These are phyloP conservation scores for Aciculoconidium aculeatum DNA, from an alignment of 805 yeast species.

Conservation along the genomic window DNA sequence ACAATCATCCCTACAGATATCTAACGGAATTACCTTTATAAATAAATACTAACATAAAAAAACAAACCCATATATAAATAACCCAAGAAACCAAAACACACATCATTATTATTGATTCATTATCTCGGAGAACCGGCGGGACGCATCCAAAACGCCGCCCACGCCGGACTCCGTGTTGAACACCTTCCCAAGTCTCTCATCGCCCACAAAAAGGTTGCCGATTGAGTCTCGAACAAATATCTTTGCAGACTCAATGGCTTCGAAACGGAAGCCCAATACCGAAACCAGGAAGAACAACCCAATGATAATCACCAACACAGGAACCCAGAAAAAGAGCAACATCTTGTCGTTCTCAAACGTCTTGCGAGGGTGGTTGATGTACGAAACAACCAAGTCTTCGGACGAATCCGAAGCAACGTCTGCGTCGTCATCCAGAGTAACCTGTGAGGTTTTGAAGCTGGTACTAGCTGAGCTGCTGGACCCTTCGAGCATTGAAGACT, in stretches of 20 bases:
- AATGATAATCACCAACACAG: slow-evolving; percentile 56
- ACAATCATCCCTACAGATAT: no score
- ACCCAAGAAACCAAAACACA: background rate
- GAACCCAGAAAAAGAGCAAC: slow-evolving; percentile 89
- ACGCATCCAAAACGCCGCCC: no score
- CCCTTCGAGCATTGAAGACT: background rate
- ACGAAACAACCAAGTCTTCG: slow-evolving; percentile 39
- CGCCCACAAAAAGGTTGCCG: slow-evolving; percentile 40
- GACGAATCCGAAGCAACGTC: slow-evolving; percentile 36
- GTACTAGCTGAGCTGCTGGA: slow-evolving; percentile 2
- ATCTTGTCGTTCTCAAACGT: slow-evolving; percentile 67
- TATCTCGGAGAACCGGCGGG: no score
- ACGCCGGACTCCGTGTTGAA: no score
- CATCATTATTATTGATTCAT: slow-evolving; percentile 3
- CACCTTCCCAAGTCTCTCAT: slow-evolving; percentile 35
- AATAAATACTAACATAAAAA: background rate
- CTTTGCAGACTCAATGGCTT: slow-evolving; percentile 29
- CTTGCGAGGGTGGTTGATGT: slow-evolving; percentile 40
- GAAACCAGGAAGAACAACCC: slow-evolving; percentile 41
- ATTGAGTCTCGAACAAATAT: slow-evolving; percentile 28
- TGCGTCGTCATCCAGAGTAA: slow-evolving; percentile 20
- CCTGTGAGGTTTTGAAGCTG: no score
- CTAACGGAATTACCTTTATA: no score
- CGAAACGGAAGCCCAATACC: slow-evolving; percentile 35
- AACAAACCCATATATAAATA: background rate